Base-by-base conservation (phyloP, 75 land plant species). In the Adiantum capillusveneris region DNA sequence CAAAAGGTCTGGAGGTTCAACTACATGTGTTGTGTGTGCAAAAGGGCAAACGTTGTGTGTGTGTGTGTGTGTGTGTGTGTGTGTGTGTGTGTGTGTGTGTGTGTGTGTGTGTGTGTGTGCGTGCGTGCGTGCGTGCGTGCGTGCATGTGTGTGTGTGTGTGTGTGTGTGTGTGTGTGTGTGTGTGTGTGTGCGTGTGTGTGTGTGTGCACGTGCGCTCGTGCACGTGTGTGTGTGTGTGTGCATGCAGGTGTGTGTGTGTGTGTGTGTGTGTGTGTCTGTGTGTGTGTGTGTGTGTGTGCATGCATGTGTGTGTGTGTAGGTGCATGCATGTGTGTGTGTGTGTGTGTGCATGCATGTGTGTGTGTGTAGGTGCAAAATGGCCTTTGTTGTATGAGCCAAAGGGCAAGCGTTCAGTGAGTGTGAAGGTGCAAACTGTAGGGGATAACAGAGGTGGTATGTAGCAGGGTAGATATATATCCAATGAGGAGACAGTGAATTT, bases 211-310 rank as follows among this genome's bases (percentile, higher is more conserved):
- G 17, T 46, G 17, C 14, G 17, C 14, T 2, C 14, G 17, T 46
- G 17, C 14, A 20, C 14, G 17, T 46, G 17, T 46, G 17, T 46
- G 17, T 46, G 17, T 46, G 17, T 46, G 17, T 46, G 17, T 46
- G 17, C 14, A 20, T 46, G 17, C 14, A 20, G 5, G 49, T 46
- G 49, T 46, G 49, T 46, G 49, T 46, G 49, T 46, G 49, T 46
- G 49, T 46, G 49, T 46, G 49, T 46, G 17, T 46, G 49, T 46
- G 17, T 46, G 49, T 46, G 17, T 46, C 12, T 46, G 17, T 46
- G 49, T 46, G 17, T 46, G 49, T 46, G 17, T 46, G 17, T 46
- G 49, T 46, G 49, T 46, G 49, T 46, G 49, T 46, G 49, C 14
- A 20, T 46, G 14, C 14, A 20, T 46, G 49, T 46, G 17, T 46